Base-by-base conservation (phyloP, 2,329 filamentous ascomycete species). In the Microascus cirrosus region DNA sequence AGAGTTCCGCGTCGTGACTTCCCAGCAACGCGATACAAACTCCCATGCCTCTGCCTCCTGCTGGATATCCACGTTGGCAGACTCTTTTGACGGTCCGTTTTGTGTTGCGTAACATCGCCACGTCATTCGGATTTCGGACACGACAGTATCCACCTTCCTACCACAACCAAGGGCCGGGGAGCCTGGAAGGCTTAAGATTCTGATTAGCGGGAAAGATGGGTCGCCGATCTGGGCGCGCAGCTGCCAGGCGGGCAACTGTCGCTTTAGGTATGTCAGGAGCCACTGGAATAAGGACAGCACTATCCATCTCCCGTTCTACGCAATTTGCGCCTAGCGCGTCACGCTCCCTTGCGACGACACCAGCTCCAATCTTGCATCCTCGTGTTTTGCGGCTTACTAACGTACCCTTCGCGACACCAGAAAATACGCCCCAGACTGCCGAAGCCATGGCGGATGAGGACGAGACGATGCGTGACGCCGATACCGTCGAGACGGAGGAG, bases 181-280 rank as follows among this genome's bases (percentile, higher is more conserved):
- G 45, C n/a, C 6, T 11, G 24, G 45, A n/a, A 50, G 45, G 20
- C 20, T 22, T 12, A 20, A 11, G n/a, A 50, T 45, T 22, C 11
- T 24, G 20, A n/a, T 50, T 50, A 20, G 42, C 28, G 42, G 45
- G 28, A 39, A 53, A 51, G n/a, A 58, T 58, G 56, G 75, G 76
- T 61, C 74, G 75, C 68, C 71, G 77, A 67, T 78, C 77, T 62
- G 77, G 77, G 61, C 76, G 77, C 69, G 77, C 77, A 62, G 77
- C 77, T 61, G 77, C 77, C 53, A 79, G 77, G 69, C 76, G 75
- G 66, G 77, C 77, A 60, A 75, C 77, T 61, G 77, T 77, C 62
- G 77, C 77, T 62, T 69, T 80, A 63, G 77, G 77, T 80, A 71
- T 67, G 76, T 71, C 45, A 50, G 45, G 36, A 50, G 22, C 45